phyloP scores from a whole-genome alignment of 1,284 basidiomycete species.

The Lentinula novae-zelandiae region DNA sequence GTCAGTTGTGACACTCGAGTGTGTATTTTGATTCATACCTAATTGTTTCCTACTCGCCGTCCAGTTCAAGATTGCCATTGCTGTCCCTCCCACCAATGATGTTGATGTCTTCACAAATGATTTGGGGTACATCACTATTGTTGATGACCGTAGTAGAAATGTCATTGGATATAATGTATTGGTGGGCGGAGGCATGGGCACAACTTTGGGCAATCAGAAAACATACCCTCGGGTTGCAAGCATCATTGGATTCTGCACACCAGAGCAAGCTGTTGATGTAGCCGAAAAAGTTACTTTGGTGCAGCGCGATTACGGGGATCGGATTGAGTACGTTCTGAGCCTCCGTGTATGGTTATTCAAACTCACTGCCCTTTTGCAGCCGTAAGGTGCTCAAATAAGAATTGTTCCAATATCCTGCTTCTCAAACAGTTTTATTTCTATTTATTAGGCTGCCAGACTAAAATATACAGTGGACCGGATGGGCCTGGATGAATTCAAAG shows the following conservation, averaged over 20 bases:
- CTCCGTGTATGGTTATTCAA: slow-evolving; percentile 9
- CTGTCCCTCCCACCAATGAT: slow-evolving; percentile 95
- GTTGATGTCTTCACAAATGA: slow-evolving; percentile 97
- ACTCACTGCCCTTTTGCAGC: slow-evolving; percentile 24
- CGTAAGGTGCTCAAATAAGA: slow-evolving; percentile 38
- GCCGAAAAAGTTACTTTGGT: slow-evolving; percentile 93
- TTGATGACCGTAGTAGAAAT: slow-evolving; percentile 61
- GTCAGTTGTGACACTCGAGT: slow-evolving; percentile 32
- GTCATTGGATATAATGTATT: slow-evolving; percentile 88
- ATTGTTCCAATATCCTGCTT: background rate
- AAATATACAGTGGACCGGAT: slow-evolving; percentile 98
- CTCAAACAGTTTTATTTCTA: slow-evolving; percentile 17
- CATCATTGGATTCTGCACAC: slow-evolving; percentile 89
- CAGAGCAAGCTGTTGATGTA: slow-evolving; percentile 82
- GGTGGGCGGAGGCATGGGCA: slow-evolving; percentile 97
- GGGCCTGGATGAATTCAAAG: slow-evolving; percentile 83
- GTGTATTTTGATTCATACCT: background rate
- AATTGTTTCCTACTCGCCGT: background rate
- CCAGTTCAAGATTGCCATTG: slow-evolving; percentile 96
- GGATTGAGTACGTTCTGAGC: slow-evolving; percentile 66
- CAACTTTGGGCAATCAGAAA: slow-evolving; percentile 98
- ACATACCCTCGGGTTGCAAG: slow-evolving; percentile 92
- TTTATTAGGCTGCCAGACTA: slow-evolving; percentile 75
- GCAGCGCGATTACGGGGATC: slow-evolving; percentile 95
- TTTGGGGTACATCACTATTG: slow-evolving; percentile 94